Percentiles rank a stretch among this genome's conserved stretches.
Evolutionary conservation across 768 basidiomycete genomes (phyloP).

Genomic region (Boletus insuetus): DNA sequence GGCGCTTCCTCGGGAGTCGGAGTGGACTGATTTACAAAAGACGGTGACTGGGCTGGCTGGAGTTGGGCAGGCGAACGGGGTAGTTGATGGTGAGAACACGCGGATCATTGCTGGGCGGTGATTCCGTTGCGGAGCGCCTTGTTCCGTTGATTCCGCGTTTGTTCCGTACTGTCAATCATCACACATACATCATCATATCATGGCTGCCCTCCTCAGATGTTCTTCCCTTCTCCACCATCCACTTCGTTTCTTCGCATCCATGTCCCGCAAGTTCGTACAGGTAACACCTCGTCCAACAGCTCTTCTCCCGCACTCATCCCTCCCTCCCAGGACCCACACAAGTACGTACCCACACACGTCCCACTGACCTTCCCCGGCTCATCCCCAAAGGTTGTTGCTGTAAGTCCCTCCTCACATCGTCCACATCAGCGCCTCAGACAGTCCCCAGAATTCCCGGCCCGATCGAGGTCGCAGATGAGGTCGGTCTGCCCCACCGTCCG

Average conservation of each 20-base stretch:
- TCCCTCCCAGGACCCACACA: slow-evolving; percentile 40
- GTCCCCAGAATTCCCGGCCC: slow-evolving; percentile 56
- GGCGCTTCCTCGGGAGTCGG: slow-evolving; percentile 81
- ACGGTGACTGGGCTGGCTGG: slow-evolving; percentile 67
- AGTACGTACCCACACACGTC: slow-evolving; percentile 34
- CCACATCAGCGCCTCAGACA: background rate
- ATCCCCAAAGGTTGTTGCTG: slow-evolving; percentile 47
- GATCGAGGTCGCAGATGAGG: slow-evolving; percentile 63
- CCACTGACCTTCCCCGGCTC: slow-evolving; percentile 24
- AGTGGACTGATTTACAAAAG: slow-evolving; percentile 93
- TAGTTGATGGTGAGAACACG: slow-evolving; percentile 27
- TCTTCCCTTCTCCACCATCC: background rate
- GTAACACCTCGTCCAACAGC: background rate
- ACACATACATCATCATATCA: background rate
- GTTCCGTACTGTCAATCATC: no score
- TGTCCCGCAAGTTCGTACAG: slow-evolving; percentile 24
- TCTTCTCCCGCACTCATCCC: background rate
- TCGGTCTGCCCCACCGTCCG: slow-evolving; percentile 19
- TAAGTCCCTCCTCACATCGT: slow-evolving; percentile 17
- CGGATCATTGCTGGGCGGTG: slow-evolving; percentile 37
- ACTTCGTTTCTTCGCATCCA: background rate
- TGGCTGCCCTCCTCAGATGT: slow-evolving; percentile 6
- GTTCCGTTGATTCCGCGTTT: background rate
- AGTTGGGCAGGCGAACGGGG: slow-evolving; percentile 45
- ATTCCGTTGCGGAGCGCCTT: slow-evolving; percentile 17